Percentiles rank a stretch among this genome's conserved stretches.
Conservation (phyloP, 192 early-diverging fungal genomes). For the Backusella tarrabulga region DNA sequence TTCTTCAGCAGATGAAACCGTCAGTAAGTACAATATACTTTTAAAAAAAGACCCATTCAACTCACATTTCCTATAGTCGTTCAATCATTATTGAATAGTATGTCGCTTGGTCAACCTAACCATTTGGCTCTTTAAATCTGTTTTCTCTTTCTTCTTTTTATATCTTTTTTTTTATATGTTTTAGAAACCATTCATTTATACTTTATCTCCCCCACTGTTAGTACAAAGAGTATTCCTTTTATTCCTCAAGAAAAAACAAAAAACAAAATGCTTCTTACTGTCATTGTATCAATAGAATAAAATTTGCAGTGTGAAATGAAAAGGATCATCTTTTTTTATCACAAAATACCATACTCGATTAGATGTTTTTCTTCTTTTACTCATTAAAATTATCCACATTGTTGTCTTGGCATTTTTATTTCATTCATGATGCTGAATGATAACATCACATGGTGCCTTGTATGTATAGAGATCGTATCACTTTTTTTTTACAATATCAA, state of each 20-base stretch:
- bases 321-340: background rate
- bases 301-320: background rate
- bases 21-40: background rate
- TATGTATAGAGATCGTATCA: too few species aligned
- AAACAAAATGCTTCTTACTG: background rate
- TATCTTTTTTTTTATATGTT: background rate
- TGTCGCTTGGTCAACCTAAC: constrained; percentile 10
- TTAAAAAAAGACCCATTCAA: too few species aligned
- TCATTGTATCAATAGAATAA: background rate
- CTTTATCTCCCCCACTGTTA: background rate
- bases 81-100: constrained; percentile 11
- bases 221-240: background rate
- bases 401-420: too few species aligned
- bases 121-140: constrained; percentile 7
- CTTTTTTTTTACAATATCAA: too few species aligned
- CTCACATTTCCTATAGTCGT: background rate
- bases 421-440: too few species aligned
- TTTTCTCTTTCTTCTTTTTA: background rate
- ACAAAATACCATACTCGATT: background rate
- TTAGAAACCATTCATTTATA: background rate
- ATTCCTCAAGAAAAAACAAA: background rate
- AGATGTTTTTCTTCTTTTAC: too few species aligned
- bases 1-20: constrained; percentile 14
- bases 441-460: too few species aligned
- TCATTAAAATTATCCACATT: too few species aligned